phyloP scores from a whole-genome alignment of 208 protist genomes.

The Wallacemonas sp. region DNA sequence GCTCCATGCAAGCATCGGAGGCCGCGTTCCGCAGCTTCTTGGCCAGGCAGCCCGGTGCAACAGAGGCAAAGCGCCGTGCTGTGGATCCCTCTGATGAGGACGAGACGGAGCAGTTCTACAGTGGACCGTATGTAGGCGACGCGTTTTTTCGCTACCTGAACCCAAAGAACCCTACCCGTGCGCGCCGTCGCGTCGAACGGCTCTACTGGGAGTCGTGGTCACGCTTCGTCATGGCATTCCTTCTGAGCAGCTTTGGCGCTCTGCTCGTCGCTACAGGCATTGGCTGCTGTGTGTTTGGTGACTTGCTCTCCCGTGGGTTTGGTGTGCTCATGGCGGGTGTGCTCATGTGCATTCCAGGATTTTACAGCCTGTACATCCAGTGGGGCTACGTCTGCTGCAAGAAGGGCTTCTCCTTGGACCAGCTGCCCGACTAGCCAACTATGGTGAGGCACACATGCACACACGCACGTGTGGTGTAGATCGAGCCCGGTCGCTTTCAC shows the following conservation, averaged over 20 bases:
- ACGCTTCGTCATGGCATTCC: constrained; percentile 58
- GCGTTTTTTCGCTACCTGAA: constrained; percentile 55
- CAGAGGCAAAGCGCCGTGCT: not conserved
- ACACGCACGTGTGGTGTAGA: no score
- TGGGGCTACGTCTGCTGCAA: constrained; percentile 61
- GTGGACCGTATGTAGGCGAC: constrained; percentile 24
- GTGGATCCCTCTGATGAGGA: constrained; percentile 41
- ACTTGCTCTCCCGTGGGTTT: constrained; percentile 41
- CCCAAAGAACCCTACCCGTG: constrained; percentile 41
- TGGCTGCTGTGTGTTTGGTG: constrained; percentile 26
- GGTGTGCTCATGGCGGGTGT: constrained; percentile 47
- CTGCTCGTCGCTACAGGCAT: constrained; percentile 44
- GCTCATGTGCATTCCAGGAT: constrained; percentile 66
- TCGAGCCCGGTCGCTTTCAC: no score
- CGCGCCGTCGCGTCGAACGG: constrained; percentile 59
- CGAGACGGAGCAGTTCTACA: constrained; percentile 57
- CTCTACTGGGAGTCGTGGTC: constrained; percentile 80
- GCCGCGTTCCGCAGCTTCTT: constrained; percentile 8
- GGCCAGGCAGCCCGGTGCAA: not conserved
- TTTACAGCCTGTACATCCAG: constrained; percentile 66
- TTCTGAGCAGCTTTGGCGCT: constrained; percentile 66
- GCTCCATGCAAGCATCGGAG: constrained; percentile 1
- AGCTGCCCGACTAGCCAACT: constrained; percentile 33
- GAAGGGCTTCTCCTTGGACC: constrained; percentile 46
- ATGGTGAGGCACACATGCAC: not conserved